Base-by-base conservation (phyloP, 1,284 basidiomycete genomes). In the Xerocomus tenax region DNA sequence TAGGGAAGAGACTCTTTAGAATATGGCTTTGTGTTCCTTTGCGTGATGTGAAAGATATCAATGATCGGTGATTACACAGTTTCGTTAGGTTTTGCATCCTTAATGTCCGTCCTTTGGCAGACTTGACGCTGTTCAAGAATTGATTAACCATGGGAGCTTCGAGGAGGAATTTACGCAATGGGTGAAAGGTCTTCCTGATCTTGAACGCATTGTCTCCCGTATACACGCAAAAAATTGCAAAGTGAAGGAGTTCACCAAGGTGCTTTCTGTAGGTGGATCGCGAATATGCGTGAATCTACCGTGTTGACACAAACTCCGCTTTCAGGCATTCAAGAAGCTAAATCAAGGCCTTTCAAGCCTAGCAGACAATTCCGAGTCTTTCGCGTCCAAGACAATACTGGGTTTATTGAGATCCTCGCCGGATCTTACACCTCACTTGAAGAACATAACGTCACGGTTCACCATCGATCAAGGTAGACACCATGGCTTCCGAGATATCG, bases 11-110 rank as follows among this genome's bases (percentile, higher is more conserved):
- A 35, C 74, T 97, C 26, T 96, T 97, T 75, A 81, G 91, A 42
- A 86, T 94, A 54, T 97, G 93, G 94, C 73, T 97, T 8, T 94
- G 90, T 54, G 84, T 87, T 74, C 94, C 94, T 12, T 70, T 98
- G 53, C 79, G 84, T 36, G 80, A 89, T 39, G 80, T 82, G 23
- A 66, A 76, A 13, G 87, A 88, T 35, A 97, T 98, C 69, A 92
- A 93, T 61, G 84, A 87, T 45, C 77, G 91, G 88, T 89, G 60
- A 68, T 59, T 43, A 47, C 26, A 21, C 48, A 38, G 16, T 43
- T 50, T 47, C 40, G 32, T 50, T 50, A 43, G 44, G 41, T 48
- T 57, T 43, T 39, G 47, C 46, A 16, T 39, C 23, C 23, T 55
- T 45, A 43, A 51, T 47, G 55, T 53, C 62, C 60, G 52, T 47